Conservation (phyloP, 768 basidiomycete species). For the Chalciporus sphaerocephalus region DNA sequence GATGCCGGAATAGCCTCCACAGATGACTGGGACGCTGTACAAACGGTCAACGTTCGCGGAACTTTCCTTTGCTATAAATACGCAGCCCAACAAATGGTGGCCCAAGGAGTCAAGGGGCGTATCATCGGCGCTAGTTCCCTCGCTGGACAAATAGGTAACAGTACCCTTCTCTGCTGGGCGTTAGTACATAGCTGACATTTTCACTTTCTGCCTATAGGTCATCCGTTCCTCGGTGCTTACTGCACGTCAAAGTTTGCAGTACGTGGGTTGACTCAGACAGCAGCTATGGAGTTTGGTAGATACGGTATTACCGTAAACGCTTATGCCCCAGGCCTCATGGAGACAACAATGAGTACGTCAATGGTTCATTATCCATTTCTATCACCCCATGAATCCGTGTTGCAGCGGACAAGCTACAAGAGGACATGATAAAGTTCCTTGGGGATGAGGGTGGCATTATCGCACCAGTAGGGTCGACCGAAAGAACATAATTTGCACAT, state of each 20-base stretch:
- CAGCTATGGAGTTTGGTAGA: slow-evolving; percentile 30
- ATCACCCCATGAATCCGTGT: neutral
- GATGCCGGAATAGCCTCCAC: slow-evolving; percentile 25
- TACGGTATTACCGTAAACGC: slow-evolving; percentile 34
- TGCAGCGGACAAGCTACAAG: slow-evolving; percentile 17
- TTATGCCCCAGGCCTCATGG: slow-evolving; percentile 31
- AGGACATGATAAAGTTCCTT: slow-evolving; percentile 7
- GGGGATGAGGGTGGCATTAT: slow-evolving; percentile 13
- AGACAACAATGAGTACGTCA: slow-evolving; percentile 29
- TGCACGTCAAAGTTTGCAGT: slow-evolving; percentile 40
- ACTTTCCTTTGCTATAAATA: slow-evolving; percentile 40
- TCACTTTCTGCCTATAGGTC: slow-evolving; percentile 23
- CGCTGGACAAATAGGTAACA: slow-evolving; percentile 30
- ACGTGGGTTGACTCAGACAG: slow-evolving; percentile 38
- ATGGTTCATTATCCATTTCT: neutral
- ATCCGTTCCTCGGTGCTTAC: slow-evolving; percentile 29
- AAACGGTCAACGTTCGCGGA: slow-evolving; percentile 40
- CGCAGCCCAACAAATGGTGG: slow-evolving; percentile 42
- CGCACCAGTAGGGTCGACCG: slow-evolving; percentile 11
- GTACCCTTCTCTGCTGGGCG: neutral
- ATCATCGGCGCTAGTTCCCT: slow-evolving; percentile 40
- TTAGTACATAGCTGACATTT: neutral
- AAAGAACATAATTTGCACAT: neutral
- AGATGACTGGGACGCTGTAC: slow-evolving; percentile 31
- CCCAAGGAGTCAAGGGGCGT: slow-evolving; percentile 39